A percentile compares a stretch with the other conserved stretches of the same genome.
Conservation (phyloP, 1,284 basidiomycete species). For the Puccinia triticina region DNA sequence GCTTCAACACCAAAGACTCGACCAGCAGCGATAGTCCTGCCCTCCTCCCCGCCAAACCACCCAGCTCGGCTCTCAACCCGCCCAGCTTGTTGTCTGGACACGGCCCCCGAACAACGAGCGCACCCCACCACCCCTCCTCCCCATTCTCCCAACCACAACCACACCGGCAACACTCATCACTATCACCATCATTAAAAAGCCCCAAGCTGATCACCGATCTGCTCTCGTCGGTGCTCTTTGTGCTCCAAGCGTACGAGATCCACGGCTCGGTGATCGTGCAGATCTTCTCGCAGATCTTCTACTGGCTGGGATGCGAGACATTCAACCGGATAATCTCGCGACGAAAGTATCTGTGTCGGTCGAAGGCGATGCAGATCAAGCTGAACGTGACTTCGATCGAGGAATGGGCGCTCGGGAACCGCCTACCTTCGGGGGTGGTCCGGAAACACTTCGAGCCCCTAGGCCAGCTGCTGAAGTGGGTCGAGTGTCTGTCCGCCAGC, state of each 20-base stretch:
- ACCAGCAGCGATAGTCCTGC: background rate
- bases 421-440: conserved; percentile 75
- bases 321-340: conserved; percentile 91
- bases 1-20: conserved; percentile 27
- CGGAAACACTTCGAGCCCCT: conserved; percentile 78
- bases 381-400: conserved; percentile 84
- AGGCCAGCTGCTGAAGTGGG: conserved; percentile 80
- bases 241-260: conserved; percentile 83
- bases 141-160: background rate
- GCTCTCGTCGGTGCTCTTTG: conserved; percentile 81
- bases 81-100: conserved; percentile 31
- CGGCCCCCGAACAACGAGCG: conserved; percentile 30
- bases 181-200: conserved; percentile 53
- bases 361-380: conserved; percentile 82
- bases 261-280: conserved; percentile 88
- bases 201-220: conserved; percentile 69
- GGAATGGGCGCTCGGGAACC: conserved; percentile 82
- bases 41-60: background rate
- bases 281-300: conserved; percentile 91
- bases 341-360: conserved; percentile 91
- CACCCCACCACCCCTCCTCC: conserved; percentile 48
- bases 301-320: conserved; percentile 80
- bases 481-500: conserved; percentile 78
- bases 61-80: background rate
- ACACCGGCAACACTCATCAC: background rate